Conservation (phyloP, 225 moss, liverwort and hornwort species). For the Lunularia cruciata region DNA sequence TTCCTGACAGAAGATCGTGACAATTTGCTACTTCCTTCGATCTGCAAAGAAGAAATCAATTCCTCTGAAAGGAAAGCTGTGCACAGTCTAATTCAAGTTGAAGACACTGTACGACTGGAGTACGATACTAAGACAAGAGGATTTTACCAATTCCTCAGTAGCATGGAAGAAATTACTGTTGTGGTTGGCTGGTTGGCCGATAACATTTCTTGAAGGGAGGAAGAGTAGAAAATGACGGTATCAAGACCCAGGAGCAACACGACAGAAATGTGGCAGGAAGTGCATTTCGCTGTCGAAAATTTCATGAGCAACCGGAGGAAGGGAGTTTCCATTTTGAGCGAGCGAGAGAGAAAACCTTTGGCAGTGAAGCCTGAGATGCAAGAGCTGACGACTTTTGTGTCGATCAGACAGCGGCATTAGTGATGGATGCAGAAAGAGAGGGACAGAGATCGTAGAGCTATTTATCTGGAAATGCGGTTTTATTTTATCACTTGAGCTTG, state of each 20-base stretch:
- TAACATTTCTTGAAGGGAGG: background rate
- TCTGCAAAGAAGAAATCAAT: background rate
- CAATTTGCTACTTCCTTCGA: background rate
- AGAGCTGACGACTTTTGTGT: no score
- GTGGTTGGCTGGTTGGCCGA: background rate
- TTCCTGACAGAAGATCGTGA: background rate
- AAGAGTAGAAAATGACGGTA: background rate
- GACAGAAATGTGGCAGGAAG: background rate
- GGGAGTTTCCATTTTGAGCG: no score
- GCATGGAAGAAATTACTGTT: background rate
- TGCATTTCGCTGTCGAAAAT: background rate
- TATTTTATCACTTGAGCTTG: no score
- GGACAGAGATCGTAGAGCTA: no score
- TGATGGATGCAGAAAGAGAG: no score
- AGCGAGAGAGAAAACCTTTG: no score
- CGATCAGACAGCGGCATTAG: no score
- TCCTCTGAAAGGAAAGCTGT: background rate
- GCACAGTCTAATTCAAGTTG: background rate
- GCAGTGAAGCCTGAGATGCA: no score
- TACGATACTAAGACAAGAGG: background rate
- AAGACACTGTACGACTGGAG: background rate
- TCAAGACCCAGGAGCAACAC: background rate
- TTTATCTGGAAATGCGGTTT: no score
- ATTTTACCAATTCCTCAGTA: background rate
- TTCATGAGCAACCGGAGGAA: background rate